Conservation (phyloP, 345 rosid genomes). For the Draba incana region DNA sequence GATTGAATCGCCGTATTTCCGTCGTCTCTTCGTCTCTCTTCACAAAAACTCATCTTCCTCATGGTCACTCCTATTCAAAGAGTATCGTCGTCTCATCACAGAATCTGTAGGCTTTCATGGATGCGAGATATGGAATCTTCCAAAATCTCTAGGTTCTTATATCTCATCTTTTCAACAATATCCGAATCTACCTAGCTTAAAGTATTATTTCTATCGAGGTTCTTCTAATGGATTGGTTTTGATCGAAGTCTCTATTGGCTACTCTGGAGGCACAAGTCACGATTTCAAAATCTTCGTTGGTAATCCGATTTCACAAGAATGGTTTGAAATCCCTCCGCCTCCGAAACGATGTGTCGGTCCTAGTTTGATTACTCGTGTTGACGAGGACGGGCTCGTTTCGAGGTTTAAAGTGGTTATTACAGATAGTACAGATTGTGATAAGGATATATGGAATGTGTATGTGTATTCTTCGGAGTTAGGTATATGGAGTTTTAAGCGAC, state of each 20-base stretch:
- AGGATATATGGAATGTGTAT: too few relatives aligned
- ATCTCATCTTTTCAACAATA: not conserved
- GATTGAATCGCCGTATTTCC: not conserved
- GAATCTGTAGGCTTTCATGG: slow-evolving; percentile 22
- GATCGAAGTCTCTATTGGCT: not conserved
- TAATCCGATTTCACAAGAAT: slow-evolving; percentile 22
- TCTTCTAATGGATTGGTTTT: slow-evolving; percentile 21
- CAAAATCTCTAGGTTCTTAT: slow-evolving; percentile 3
- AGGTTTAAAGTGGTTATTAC: slow-evolving; percentile 28
- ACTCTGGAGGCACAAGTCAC: too few relatives aligned
- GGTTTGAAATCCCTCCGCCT: slow-evolving; percentile 24
- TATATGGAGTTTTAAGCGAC: too few relatives aligned
- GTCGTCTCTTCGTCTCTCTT: not conserved
- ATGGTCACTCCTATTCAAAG: slow-evolving; percentile 26
- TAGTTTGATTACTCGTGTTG: slow-evolving; percentile 15
- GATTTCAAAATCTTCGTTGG: slow-evolving; percentile 11
- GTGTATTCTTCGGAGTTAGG: too few relatives aligned
- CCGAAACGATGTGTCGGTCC: not conserved
- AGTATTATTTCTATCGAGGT: not conserved
- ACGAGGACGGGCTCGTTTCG: slow-evolving; percentile 3
- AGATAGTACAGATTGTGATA: not conserved
- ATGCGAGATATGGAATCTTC: slow-evolving; percentile 19
- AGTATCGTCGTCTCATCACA: not conserved
- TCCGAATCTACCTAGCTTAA: not conserved
- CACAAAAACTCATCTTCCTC: slow-evolving; percentile 18